Conservation (phyloP, 2,329 filamentous ascomycete genomes). For the Paraphoma sp. region DNA sequence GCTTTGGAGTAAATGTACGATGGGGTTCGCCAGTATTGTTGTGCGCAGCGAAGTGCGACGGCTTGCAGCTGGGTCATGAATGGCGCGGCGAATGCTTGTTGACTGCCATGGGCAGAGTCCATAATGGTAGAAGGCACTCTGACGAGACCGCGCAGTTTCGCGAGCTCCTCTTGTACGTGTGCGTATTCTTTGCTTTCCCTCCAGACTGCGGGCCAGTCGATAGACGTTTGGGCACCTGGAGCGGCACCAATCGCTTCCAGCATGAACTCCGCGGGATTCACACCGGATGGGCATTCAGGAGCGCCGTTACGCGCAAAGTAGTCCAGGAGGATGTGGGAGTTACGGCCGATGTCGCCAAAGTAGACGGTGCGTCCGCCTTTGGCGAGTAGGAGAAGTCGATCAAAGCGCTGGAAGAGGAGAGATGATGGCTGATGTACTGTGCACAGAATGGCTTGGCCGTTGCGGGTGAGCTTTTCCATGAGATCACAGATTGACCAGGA, state of each 20-base stretch:
- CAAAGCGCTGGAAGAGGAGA: constrained; percentile 89
- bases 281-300: constrained; percentile 64
- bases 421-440: constrained; percentile 95
- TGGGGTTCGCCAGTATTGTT: constrained; percentile 56
- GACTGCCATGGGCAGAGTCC: constrained; percentile 53
- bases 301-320: constrained; percentile 79
- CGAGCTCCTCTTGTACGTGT: constrained; percentile 46
- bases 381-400: constrained; percentile 78
- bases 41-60: constrained; percentile 52
- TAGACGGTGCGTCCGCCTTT: constrained; percentile 79
- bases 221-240: constrained; percentile 28
- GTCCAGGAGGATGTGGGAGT: constrained; percentile 67
- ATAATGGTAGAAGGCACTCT: constrained; percentile 33
- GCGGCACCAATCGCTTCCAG: constrained; percentile 55
- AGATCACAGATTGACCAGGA: constrained; percentile 73
- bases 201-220: constrained; percentile 54
- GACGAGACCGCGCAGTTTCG: constrained; percentile 47
- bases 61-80: constrained; percentile 41
- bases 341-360: constrained; percentile 77
- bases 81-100: constrained; percentile 53
- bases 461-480: constrained; percentile 84
- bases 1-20: constrained; percentile 51
- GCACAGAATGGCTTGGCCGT: constrained; percentile 81
- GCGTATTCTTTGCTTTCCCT: constrained; percentile 28
- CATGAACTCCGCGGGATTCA: constrained; percentile 80